A percentile compares a stretch with the other conserved stretches of the same genome.
Evolutionary conservation across 2,329 filamentous ascomycete species (phyloP).

Genomic region (Pseudogymnoascus sp.): DNA sequence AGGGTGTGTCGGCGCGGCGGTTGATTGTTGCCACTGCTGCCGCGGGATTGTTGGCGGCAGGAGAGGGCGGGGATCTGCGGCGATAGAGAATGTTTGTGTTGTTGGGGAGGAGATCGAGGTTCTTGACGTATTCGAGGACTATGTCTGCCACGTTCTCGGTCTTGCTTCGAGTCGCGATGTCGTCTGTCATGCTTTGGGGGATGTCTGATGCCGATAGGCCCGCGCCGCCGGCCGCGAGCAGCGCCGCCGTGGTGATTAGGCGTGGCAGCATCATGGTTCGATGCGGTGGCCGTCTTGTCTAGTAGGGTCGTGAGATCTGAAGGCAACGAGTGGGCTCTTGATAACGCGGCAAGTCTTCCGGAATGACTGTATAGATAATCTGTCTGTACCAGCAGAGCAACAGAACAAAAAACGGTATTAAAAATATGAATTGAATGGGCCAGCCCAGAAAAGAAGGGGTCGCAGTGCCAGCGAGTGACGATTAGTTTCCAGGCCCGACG

Average conservation of each 20-base stretch:
- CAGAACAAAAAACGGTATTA: neutral
- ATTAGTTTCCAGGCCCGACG: conserved; percentile 3
- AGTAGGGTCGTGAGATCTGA: neutral
- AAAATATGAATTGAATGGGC: conserved; percentile 2
- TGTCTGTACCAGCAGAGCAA: conserved; percentile 5
- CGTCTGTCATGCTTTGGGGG: neutral
- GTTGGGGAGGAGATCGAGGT: conserved; percentile 1
- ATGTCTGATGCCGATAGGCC: neutral
- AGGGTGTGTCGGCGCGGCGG: neutral
- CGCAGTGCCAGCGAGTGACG: neutral
- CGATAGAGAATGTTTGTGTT: neutral
- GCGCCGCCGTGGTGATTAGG: conserved; percentile 8
- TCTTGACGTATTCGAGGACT: neutral
- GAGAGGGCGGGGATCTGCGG: neutral
- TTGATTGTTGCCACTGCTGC: conserved; percentile 1
- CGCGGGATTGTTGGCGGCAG: neutral
- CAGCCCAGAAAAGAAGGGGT: conserved; percentile 4
- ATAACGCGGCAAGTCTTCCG: neutral
- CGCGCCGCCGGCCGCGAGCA: neutral
- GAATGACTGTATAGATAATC: neutral
- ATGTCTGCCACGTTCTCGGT: neutral
- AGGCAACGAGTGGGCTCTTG: neutral
- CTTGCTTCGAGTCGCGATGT: neutral
- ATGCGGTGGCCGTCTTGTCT: neutral
- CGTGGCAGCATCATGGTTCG: neutral